Evolutionary conservation across 1,284 basidiomycete species (phyloP), one percentile per base, ranked within the genome.

Genomic region (Irpex rosettiformis): DNA sequence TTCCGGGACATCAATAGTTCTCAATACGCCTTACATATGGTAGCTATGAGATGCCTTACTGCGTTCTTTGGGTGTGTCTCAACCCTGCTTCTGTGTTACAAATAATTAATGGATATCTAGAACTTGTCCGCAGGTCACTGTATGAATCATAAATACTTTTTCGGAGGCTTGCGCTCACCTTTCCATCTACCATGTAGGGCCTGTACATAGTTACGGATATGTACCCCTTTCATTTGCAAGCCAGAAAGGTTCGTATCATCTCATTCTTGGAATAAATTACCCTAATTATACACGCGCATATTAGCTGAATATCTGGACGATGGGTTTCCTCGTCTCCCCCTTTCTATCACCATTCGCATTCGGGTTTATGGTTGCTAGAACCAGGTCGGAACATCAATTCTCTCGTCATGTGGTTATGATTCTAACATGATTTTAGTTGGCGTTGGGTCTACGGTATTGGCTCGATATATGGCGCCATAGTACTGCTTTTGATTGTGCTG

Each of bases 141-240:
- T 87, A 69, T 58, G 79, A 6, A 48, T 37, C 24, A 30, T 47
- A 27, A 18, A 16, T 54, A n/a, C n/a, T 58, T n/a, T 37, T 33
- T n/a, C n/a, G n/a, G n/a, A n/a, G n/a, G n/a, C n/a, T n/a, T n/a
- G n/a, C n/a, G n/a, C n/a, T n/a, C n/a, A n/a, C n/a, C n/a, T n/a
- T n/a, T n/a, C n/a, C n/a, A n/a, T n/a, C n/a, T n/a, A n/a, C n/a
- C n/a, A 7, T n/a, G 16, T 37, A 86, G 86, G 87, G 86, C 45
- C 73, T 89, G 1, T 87, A 82, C 63, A 73, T 86, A n/a, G 78
- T 88, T 58, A 82, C 84, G 3, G 88, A 90, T 63, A 74, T 91
- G 61, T 90, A 80, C 68, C 88, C 88, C 1, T 90, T 90, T 75
- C 88, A 91, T 63, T 72, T 87, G 21, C 88, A 90, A 69, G 87